Conservation (phyloP, 371 early-diverging fungal genomes). For the Nosema granulosis region DNA sequence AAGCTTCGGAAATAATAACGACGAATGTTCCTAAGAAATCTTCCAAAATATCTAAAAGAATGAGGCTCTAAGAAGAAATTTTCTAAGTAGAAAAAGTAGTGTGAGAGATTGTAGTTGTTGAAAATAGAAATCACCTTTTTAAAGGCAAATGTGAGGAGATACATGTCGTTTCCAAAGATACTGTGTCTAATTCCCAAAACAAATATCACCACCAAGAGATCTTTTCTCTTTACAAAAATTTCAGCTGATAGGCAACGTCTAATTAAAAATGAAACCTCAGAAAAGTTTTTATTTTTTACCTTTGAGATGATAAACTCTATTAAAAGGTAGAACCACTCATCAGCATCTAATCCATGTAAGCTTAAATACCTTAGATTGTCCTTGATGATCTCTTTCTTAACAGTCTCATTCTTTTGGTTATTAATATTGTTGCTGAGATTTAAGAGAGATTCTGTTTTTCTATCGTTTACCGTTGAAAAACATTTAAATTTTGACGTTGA, state of each 20-base stretch:
- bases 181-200: constrained; percentile 39
- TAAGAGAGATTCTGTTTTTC: neutral
- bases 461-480: neutral
- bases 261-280: constrained; percentile 43
- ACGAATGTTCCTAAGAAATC: constrained; percentile 5
- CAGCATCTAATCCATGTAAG: constrained; percentile 51
- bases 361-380: constrained; percentile 24
- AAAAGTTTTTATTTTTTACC: constrained; percentile 4
- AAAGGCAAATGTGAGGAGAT: neutral
- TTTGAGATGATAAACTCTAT: constrained; percentile 7
- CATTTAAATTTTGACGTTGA: constrained; percentile 9
- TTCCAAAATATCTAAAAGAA: neutral
- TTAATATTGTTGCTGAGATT: neutral
- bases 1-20: neutral
- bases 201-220: constrained; percentile 37
- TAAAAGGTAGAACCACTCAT: constrained; percentile 57
- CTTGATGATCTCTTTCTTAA: neutral
- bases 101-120: neutral
- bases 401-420: neutral
- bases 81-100: constrained; percentile 16
- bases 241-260: constrained; percentile 45
- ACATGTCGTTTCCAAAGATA: neutral
- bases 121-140: neutral
- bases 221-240: constrained; percentile 43
- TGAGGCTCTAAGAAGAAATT: constrained; percentile 11